Evolutionary conservation across 805 yeast genomes (phyloP), one percentile per base, ranked within the genome.

Genomic region (Scheffersomyces ergatensis): DNA sequence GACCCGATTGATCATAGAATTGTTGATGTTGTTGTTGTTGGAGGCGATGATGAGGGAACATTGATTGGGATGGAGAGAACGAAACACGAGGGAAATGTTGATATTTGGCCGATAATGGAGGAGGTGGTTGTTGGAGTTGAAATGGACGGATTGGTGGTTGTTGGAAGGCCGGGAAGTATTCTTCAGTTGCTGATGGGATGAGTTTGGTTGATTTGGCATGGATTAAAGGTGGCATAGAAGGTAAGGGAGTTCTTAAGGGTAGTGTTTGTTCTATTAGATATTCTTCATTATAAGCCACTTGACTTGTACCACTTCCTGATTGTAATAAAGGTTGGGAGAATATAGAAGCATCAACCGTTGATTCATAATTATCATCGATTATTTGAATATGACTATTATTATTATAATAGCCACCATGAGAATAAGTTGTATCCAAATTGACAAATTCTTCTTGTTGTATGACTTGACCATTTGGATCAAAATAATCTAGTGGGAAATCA

Each of bases 401-500:
- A 32, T 32, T 32, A 20, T 18, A 4, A 32, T 20, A 8, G 16
- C 18, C 35, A 8, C 41, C 42, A 20, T 40, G 38, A 17, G 43
- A 34, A 17, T 34, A 23, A 36, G 39, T 38, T 11, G 54, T 48
- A 36, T 60, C 64, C 13, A 60, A 42, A n/a, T 47, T 47, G 12
- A 58, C 51, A 36, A 48, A 58, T 2, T 57, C 62, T 35, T 50
- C 51, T 14, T 11, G 30, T 18, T 8, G 32, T 14, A 29, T 29
- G 5, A 44, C 20, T 26, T 40, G 39, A 15, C 36, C 36, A 31
- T 42, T 39, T 7, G 65, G 62, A 16, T 80, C 79, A 53, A 83
- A 74, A 54, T 81, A 83, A 49, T 83, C 89, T 40, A 84, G 59
- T 3, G 90, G 89, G 62, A 83, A 83, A 53, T 83, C 89, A 45